These are phyloP conservation scores for Alternaria metachromatica DNA, from an alignment of 2,329 filamentous ascomycete species.

Conservation along the genomic window DNA sequence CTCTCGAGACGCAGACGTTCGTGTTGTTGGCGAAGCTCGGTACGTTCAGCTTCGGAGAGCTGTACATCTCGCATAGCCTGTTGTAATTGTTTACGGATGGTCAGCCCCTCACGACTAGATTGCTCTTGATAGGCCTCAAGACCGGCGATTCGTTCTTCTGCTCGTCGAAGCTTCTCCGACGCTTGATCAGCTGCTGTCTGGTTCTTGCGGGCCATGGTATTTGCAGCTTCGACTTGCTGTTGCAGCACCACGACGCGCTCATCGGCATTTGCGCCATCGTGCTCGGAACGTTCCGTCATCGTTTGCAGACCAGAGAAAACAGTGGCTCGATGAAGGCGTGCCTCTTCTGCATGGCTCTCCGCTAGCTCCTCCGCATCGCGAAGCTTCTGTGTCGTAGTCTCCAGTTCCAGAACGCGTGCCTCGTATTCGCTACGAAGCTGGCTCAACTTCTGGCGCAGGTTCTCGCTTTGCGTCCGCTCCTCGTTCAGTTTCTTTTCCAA, in stretches of 20 bases:
- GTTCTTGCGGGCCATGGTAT: conserved; percentile 82
- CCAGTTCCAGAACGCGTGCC: conserved; percentile 77
- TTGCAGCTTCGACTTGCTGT: conserved; percentile 78
- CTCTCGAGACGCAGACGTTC: conserved; percentile 88
- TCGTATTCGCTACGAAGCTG: conserved; percentile 86
- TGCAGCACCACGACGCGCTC: conserved; percentile 78
- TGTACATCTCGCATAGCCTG: conserved; percentile 82
- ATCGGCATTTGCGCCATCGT: conserved; percentile 56
- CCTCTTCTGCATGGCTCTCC: conserved; percentile 86
- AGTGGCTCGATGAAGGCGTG: conserved; percentile 80
- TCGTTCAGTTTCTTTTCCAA: conserved; percentile 84
- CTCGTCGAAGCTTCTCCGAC: conserved; percentile 85
- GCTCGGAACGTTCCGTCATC: conserved; percentile 64
- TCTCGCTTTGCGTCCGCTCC: conserved; percentile 77
- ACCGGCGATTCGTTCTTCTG: conserved; percentile 95
- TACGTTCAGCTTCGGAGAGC: conserved; percentile 77
- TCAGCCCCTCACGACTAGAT: conserved; percentile 88
- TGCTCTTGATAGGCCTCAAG: conserved; percentile 98
- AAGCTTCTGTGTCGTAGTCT: conserved; percentile 74
- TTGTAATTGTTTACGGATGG: conserved; percentile 89
- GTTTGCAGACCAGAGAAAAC: conserved; percentile 84
- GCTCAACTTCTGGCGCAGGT: conserved; percentile 75
- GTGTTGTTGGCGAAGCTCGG: conserved; percentile 81
- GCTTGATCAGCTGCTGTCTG: conserved; percentile 86
- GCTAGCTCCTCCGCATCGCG: conserved; percentile 87